Base-by-base conservation (phyloP, 345 rosid species). In the Cardamine chenopodiifolia region DNA sequence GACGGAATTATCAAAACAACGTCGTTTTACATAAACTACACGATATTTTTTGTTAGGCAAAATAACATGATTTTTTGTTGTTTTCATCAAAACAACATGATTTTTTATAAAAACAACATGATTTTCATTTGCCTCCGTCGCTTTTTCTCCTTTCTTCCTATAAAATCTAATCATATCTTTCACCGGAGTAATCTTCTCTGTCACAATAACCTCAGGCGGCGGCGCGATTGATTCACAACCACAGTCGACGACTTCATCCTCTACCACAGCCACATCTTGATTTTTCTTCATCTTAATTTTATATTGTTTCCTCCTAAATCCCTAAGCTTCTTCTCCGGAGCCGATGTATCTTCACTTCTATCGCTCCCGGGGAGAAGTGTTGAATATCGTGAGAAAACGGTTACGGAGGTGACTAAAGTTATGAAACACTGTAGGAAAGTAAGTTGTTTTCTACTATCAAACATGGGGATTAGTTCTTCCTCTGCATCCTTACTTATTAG, bases 401-500 rank as follows among this genome's bases (percentile, higher is more conserved):
- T n/a, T n/a, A n/a, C n/a, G n/a, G n/a, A n/a, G n/a, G n/a, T n/a
- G n/a, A n/a, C n/a, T n/a, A n/a, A n/a, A n/a, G n/a, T n/a, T n/a
- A n/a, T n/a, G n/a, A n/a, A n/a, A n/a, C n/a, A n/a, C n/a, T n/a
- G n/a, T n/a, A n/a, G n/a, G n/a, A n/a, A n/a, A n/a, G n/a, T n/a
- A n/a, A n/a, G n/a, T n/a, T n/a, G n/a, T n/a, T n/a, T 86, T 84
- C 94, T 90, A 77, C 90, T 92, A 68, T 86, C 92, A 22, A 85
- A 88, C 84, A 4, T 95, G 81, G 96, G 89, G 70, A 73, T 95
- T 50, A 84, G 89, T 72, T 78, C 92, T 54, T 71, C 90, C 54
- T 95, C 98, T 34, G 75, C 96, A 47, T 89, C 96, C 19, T 83
- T 95, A 72, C 91, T 95, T 26, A 85, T 88, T 31, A 95, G 99